Percentiles rank a stretch among this genome's conserved stretches.
phyloP scores from a whole-genome alignment of 139 green algal species.

The Micromonas commoda region DNA sequence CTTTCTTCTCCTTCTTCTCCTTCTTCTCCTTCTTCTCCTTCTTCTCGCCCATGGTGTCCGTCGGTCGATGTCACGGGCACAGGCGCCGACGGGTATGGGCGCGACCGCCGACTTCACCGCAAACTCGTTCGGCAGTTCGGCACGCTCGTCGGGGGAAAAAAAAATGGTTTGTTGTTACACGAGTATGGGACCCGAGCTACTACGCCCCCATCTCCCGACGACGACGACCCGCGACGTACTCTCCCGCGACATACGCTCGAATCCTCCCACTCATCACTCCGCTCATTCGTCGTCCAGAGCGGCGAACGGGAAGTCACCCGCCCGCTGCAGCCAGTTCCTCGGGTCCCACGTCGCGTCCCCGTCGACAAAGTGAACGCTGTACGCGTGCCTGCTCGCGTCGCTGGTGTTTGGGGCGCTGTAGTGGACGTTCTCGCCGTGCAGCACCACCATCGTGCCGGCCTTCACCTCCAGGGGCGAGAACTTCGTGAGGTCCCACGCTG shows the following conservation, averaged over 20 bases:
- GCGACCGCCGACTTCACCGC: no score
- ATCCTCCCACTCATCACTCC: neutral
- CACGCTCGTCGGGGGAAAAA: no score
- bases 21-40: neutral
- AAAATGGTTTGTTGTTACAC: no score
- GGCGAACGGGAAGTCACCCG: slow-evolving; percentile 47
- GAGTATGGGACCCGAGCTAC: no score
- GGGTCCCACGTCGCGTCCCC: slow-evolving; percentile 43
- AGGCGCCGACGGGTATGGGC: no score
- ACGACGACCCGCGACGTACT: no score
- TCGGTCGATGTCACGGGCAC: no score
- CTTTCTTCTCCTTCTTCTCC: slow-evolving; percentile 15
- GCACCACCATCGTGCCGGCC: slow-evolving; percentile 73
- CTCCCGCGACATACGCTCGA: neutral
- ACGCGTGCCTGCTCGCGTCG: slow-evolving; percentile 59
- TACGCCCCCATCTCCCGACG: no score
- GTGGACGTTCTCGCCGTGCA: slow-evolving; percentile 77
- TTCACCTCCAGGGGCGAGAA: slow-evolving; percentile 69
- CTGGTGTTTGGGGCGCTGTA: slow-evolving; percentile 43
- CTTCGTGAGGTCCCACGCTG: slow-evolving; percentile 44
- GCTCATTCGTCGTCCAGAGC: neutral
- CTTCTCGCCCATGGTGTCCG: neutral
- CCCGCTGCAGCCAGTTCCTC: slow-evolving; percentile 76
- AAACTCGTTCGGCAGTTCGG: no score
- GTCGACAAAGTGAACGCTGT: slow-evolving; percentile 76